Evolutionary conservation across 495 filamentous ascomycete genomes (phyloP).

Genomic region (Talaromyces ruber): DNA sequence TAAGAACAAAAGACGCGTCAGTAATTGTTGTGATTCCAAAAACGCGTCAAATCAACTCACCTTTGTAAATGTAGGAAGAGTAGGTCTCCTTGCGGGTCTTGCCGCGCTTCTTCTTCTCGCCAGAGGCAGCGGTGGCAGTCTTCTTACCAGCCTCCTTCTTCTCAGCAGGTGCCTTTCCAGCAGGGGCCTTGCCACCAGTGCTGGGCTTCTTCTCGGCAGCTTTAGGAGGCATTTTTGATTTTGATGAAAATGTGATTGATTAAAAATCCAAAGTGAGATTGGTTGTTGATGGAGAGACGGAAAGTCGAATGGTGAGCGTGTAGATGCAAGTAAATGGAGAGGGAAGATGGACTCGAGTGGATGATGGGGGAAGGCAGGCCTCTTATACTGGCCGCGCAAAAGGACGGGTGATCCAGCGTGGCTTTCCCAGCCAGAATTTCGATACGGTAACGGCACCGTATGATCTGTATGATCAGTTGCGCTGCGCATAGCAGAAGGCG

Average conservation of each 20-base stretch:
- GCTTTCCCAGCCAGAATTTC: slow-evolving; percentile 40
- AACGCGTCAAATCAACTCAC: slow-evolving; percentile 43
- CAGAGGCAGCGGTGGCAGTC: slow-evolving; percentile 73
- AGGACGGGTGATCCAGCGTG: slow-evolving; percentile 34
- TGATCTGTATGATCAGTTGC: slow-evolving; percentile 44
- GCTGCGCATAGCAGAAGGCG: slow-evolving; percentile 15
- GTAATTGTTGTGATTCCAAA: slow-evolving; percentile 12
- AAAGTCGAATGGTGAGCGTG: slow-evolving; percentile 30
- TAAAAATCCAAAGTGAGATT: slow-evolving; percentile 19
- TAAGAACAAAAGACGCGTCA: slow-evolving; percentile 40
- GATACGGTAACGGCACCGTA: slow-evolving; percentile 35
- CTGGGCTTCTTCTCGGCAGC: slow-evolving; percentile 94
- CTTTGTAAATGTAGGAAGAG: slow-evolving; percentile 99
- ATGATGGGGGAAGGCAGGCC: slow-evolving; percentile 28
- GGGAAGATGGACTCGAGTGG: not conserved
- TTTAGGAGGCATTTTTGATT: slow-evolving; percentile 90
- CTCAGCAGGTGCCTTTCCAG: slow-evolving; percentile 79
- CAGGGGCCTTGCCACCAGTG: slow-evolving; percentile 93
- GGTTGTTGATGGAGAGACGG: slow-evolving; percentile 20
- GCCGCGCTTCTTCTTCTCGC: slow-evolving; percentile 99
- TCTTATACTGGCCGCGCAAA: slow-evolving; percentile 44
- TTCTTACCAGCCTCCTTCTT: slow-evolving; percentile 99
- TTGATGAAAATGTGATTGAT: slow-evolving; percentile 32
- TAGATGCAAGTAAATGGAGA: slow-evolving; percentile 19
- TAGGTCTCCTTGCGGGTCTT: slow-evolving; percentile 99